Evolutionary conservation across 371 early-diverging fungal genomes (phyloP), one percentile per base, ranked within the genome.

Genomic region (Funneliformis caledonium): DNA sequence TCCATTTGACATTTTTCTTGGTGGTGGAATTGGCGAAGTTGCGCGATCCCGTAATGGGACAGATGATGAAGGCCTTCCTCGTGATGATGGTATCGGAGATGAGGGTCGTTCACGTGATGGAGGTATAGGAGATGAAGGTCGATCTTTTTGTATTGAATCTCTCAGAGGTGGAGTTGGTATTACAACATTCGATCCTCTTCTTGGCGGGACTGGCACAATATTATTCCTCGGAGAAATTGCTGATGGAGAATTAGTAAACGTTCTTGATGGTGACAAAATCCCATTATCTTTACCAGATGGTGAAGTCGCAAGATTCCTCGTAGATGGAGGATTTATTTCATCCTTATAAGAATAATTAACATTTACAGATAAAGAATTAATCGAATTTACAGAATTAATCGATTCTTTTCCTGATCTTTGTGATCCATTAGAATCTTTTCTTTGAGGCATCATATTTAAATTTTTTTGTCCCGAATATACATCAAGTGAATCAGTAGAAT

Each of bases 51-150:
- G 16, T 3, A 19, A n/a, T 67, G 59, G 75, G 2, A 31, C 47
- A 1, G 56, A 45, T n/a, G 81, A 83, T n/a, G 81, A 60, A n/a
- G 76, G 47, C 48, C 81, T 81, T 43, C 74, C 81, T 52, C 3
- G 79, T 80, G 33, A 76, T 72, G 59, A 26, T 70, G 37, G 83
- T 73, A 42, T 81, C 79, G 76, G 80, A 82, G 76, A 85, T 75
- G 62, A 81, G 76, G 26, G 84, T 82, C n/a, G 83, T 78, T 16
- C 85, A 68, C 26, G 83, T 60, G 16, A 45, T 12, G 22, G 10
- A 70, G 70, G 70, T 31, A 11, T 22, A 45, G 70, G 37, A 43
- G 22, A 70, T n/a, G 70, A 64, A 64, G 52, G 52, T 52, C 52
- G 12, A 8, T 52, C 52, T 12, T 14, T 16, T 5, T 52, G 42